A percentile compares a stretch with the other conserved stretches of the same genome.
phyloP scores from a whole-genome alignment of 2,329 filamentous ascomycete species.

The Fusarium sp. region DNA sequence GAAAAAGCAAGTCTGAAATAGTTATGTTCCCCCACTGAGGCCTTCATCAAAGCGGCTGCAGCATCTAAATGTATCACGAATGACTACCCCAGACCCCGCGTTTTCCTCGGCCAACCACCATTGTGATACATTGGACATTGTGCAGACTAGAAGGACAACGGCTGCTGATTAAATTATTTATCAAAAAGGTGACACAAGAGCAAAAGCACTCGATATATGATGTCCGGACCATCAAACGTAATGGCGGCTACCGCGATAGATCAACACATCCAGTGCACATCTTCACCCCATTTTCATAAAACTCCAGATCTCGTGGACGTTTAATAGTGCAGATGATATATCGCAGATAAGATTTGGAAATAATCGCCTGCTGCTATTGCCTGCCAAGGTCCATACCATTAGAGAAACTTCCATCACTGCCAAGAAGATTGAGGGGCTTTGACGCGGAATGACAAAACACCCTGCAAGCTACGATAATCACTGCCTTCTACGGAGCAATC shows the following conservation, averaged over 20 bases:
- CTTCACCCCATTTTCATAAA: background rate
- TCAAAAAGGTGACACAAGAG: background rate
- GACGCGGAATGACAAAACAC: background rate
- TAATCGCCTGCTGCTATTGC: background rate
- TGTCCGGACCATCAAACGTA: background rate
- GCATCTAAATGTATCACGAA: background rate
- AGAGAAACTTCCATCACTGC: background rate
- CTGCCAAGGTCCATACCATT: constrained; percentile 12
- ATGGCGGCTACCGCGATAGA: constrained; percentile 12
- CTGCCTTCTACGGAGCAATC: background rate
- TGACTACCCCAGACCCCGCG: constrained; percentile 32
- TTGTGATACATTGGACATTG: background rate
- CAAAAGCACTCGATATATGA: background rate
- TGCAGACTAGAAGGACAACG: background rate
- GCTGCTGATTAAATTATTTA: background rate
- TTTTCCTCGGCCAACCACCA: background rate
- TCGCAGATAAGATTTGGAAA: background rate
- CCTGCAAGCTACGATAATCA: background rate
- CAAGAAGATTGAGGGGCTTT: constrained; percentile 8
- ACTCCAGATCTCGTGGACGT: background rate
- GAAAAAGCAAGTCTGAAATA: background rate
- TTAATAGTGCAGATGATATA: background rate
- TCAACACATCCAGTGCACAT: background rate
- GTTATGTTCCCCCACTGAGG: background rate
- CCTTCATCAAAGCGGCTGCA: background rate